phyloP scores from a whole-genome alignment of 148 eudicot species.

The Chenopodium quinoa region DNA sequence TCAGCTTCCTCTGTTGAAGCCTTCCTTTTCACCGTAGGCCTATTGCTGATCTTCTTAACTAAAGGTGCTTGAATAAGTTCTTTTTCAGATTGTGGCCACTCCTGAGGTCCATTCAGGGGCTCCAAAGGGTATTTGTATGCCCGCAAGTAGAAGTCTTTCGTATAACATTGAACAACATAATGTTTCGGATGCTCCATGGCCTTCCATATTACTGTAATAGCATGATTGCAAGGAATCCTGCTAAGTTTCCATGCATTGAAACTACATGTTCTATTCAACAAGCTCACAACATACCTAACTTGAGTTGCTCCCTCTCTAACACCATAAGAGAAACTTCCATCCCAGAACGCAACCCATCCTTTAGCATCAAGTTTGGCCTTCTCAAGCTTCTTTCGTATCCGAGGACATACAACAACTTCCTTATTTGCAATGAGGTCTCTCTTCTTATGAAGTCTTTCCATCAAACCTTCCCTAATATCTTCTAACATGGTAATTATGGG shows the following conservation, averaged over 20 bases:
- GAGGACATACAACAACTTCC: neutral
- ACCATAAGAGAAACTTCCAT: neutral
- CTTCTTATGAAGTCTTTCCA: neutral
- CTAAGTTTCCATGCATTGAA: neutral
- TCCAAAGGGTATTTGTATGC: too few species aligned
- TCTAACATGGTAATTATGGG: neutral
- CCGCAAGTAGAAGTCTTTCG: too few species aligned
- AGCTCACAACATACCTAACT: neutral
- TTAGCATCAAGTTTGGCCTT: neutral
- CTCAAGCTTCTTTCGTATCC: neutral
- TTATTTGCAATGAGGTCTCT: neutral
- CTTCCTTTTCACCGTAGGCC: too few species aligned
- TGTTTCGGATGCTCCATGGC: too few species aligned
- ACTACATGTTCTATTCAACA: neutral
- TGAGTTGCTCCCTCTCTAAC: neutral
- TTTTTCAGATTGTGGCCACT: too few species aligned
- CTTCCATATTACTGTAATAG: neutral
- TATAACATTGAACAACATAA: too few species aligned
- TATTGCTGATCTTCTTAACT: too few species aligned
- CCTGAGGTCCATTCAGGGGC: too few species aligned
- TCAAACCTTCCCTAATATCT: neutral
- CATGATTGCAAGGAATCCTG: neutral
- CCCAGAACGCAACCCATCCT: neutral
- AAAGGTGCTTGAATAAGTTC: too few species aligned
- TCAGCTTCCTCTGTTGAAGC: too few species aligned